Evolutionary conservation across 257 asterid genomes (phyloP).

Genomic region (Scutellaria minor): DNA sequence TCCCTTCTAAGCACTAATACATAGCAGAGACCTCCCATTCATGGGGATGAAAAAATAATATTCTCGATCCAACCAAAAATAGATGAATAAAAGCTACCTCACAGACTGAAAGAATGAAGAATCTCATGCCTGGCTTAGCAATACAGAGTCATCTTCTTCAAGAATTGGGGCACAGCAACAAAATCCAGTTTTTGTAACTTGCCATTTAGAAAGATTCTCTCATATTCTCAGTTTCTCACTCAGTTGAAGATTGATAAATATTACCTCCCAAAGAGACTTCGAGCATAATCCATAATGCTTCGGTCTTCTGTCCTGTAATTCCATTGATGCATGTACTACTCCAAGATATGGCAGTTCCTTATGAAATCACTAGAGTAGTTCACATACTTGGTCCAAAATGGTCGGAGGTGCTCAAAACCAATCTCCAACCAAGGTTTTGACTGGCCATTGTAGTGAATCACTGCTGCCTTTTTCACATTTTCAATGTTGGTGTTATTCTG

Average conservation of each 20-base stretch:
- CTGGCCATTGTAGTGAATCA: conserved; percentile 97
- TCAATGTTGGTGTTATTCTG: conserved; percentile 81
- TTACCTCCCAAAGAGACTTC: conserved; percentile 43
- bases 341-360: conserved; percentile 92
- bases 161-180: conserved; percentile 40
- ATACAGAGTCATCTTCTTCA: conserved; percentile 49
- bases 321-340: conserved; percentile 50
- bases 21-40: conserved; percentile 39
- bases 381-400: conserved; percentile 94
- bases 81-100: conserved; percentile 56
- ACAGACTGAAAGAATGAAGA: conserved; percentile 70
- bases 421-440: conserved; percentile 97
- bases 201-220: conserved; percentile 46
- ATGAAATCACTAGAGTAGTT: conserved; percentile 90
- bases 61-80: conserved; percentile 54
- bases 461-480: conserved; percentile 83
- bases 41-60: conserved; percentile 53
- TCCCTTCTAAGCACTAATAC: conserved; percentile 52
- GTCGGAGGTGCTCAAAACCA: conserved; percentile 98
- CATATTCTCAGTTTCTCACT: conserved; percentile 33
- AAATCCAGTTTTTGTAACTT: conserved; percentile 38
- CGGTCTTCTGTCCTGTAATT: conserved; percentile 36
- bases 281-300: conserved; percentile 33
- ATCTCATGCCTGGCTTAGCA: conserved; percentile 49
- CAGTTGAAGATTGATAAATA: conserved; percentile 41